Evolutionary conservation across 371 early-diverging fungal species (phyloP).

Genomic region (Quaeritorhiza haematococci): DNA sequence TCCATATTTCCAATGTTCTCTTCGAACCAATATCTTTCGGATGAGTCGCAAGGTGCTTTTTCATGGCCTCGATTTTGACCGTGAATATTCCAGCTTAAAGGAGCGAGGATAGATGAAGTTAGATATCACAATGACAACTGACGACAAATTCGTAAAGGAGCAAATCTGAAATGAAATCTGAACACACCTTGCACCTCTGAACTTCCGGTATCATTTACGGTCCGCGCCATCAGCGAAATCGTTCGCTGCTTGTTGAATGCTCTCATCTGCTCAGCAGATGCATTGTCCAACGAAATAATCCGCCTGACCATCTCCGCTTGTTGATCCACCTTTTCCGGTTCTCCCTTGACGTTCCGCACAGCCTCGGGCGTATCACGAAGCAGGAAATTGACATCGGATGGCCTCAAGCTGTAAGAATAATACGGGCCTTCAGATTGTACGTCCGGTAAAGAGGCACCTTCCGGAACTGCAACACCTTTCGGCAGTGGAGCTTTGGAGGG

Average conservation of each 20-base stretch:
- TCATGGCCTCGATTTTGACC: constrained; percentile 81
- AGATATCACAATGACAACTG: background rate
- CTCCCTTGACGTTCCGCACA: too few relatives aligned
- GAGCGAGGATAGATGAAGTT: constrained; percentile 5
- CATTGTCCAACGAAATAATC: constrained; percentile 72
- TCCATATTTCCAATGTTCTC: constrained; percentile 66
- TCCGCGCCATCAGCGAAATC: constrained; percentile 71
- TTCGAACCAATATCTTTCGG: constrained; percentile 85
- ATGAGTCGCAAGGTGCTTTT: constrained; percentile 69
- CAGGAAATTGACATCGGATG: too few relatives aligned
- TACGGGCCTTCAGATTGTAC: too few relatives aligned
- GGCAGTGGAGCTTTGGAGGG: too few relatives aligned
- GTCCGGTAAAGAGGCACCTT: too few relatives aligned
- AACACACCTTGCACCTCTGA: constrained; percentile 86
- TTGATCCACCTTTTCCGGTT: too few relatives aligned
- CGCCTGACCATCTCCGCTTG: constrained; percentile 64
- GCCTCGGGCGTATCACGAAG: too few relatives aligned
- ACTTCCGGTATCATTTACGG: constrained; percentile 82
- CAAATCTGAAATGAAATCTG: background rate
- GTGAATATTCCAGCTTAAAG: constrained; percentile 80
- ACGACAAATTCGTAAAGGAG: background rate
- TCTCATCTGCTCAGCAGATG: constrained; percentile 65
- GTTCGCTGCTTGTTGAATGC: constrained; percentile 73
- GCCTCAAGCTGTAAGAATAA: too few relatives aligned
- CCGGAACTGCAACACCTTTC: too few relatives aligned